Evolutionary conservation across 176 grass and related monocot genomes (phyloP).

Genomic region (Carex kokanica): DNA sequence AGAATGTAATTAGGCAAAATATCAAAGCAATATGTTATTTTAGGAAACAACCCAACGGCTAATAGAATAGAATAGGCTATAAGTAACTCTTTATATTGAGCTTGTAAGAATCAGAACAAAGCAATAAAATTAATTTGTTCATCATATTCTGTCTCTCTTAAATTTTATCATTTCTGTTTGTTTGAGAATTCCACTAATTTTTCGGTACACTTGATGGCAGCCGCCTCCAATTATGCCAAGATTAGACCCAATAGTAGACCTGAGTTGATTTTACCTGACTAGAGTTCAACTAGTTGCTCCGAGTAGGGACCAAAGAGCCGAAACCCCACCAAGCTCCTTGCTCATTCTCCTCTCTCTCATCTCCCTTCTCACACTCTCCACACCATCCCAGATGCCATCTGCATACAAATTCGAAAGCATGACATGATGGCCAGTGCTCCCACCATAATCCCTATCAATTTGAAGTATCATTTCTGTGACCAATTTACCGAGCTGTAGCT

Average conservation of each 20-base stretch:
- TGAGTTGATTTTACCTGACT: not conserved
- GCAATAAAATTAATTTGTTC: too few species aligned
- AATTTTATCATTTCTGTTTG: not conserved
- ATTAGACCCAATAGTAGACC: not conserved
- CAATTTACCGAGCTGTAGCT: slow-evolving; percentile 52
- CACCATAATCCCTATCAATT: slow-evolving; percentile 55
- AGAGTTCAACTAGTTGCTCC: not conserved
- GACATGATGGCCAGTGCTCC: slow-evolving; percentile 53
- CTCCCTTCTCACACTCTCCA: slow-evolving; percentile 76
- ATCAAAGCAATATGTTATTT: too few species aligned
- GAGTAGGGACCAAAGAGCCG: not conserved
- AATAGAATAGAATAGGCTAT: too few species aligned
- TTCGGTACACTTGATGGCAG: not conserved
- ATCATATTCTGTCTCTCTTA: too few species aligned
- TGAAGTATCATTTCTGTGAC: slow-evolving; percentile 52
- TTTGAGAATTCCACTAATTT: not conserved
- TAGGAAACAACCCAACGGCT: too few species aligned
- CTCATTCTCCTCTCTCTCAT: slow-evolving; percentile 58
- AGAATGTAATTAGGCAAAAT: too few species aligned
- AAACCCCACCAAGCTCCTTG: slow-evolving; percentile 19
- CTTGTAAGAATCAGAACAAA: too few species aligned
- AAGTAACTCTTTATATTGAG: too few species aligned
- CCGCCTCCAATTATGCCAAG: not conserved
- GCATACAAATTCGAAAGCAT: slow-evolving; percentile 63
- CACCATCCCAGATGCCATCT: slow-evolving; percentile 64